These are phyloP conservation scores for Cavenderia fasciculata DNA, from an alignment of 78 protist genomes.

Conservation along the genomic window DNA sequence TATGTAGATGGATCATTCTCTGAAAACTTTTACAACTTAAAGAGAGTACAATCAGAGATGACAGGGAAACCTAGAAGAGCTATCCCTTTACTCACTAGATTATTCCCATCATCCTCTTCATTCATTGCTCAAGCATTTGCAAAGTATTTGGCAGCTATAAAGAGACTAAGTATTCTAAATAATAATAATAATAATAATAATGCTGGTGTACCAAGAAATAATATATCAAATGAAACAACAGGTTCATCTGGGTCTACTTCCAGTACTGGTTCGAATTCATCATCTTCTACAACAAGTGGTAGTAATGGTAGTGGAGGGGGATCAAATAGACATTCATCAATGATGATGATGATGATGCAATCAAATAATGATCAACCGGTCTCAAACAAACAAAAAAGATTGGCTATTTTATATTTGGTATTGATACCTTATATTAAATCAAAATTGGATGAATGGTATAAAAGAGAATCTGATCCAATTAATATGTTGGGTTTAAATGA, in stretches of 20 bases:
- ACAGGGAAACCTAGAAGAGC: no score
- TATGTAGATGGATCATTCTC: conserved; percentile 77
- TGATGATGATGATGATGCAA: not conserved
- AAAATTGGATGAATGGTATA: conserved; percentile 66
- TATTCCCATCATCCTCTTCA: no score
- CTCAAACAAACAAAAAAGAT: no score
- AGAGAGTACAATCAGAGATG: conserved; percentile 42
- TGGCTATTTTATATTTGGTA: conserved; percentile 39
- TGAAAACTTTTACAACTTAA: conserved; percentile 78
- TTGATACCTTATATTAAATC: conserved; percentile 66
- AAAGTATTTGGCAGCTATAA: no score
- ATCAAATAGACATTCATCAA: conserved; percentile 6
- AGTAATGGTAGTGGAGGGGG: no score
- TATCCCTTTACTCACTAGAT: no score
- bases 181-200: no score
- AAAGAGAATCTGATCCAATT: conserved; percentile 67
- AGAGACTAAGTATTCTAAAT: no score
- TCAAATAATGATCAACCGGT: no score
- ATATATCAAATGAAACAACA: not conserved
- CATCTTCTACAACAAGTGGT: not conserved
- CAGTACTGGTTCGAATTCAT: conserved; percentile 3
- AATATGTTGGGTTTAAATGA: conserved; percentile 25
- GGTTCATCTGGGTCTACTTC: no score
- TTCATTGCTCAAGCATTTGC: no score
- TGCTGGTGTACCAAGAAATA: conserved; percentile 11